Evolutionary conservation across 441 rosid species (phyloP).

Genomic region (Erysimum pusillum): DNA sequence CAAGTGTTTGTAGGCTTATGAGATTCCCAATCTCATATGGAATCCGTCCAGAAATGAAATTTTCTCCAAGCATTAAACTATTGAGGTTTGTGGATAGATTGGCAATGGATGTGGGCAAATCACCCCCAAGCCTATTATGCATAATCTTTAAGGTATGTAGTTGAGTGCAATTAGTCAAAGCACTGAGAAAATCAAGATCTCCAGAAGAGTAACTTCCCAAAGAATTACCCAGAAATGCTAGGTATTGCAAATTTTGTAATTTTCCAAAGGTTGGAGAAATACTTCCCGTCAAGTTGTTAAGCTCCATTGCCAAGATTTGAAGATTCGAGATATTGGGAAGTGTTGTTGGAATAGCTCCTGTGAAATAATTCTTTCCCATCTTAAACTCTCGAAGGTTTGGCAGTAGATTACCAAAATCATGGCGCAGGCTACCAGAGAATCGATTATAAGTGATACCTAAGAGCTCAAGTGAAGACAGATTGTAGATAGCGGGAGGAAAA

Average conservation of each 20-base stretch:
- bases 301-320: neutral
- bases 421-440: neutral
- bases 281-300: constrained; percentile 8
- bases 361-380: neutral
- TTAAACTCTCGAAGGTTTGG: neutral
- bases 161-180: too few species aligned
- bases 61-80: too few species aligned
- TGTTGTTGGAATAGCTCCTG: constrained; percentile 7
- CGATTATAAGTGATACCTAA: neutral
- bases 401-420: neutral
- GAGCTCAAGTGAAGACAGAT: neutral
- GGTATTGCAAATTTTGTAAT: neutral
- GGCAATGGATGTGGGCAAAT: too few species aligned
- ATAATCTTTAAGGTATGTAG: too few species aligned
- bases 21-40: too few species aligned
- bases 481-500: neutral
- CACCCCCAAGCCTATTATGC: too few species aligned
- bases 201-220: neutral
- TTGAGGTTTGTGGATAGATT: too few species aligned
- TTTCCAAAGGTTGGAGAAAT: neutral
- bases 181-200: too few species aligned
- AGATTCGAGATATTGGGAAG: neutral
- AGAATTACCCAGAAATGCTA: neutral
- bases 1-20: too few species aligned
- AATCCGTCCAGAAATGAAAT: too few species aligned